Evolutionary conservation across 2,329 filamentous ascomycete species (phyloP).

Genomic region (Colletotrichum sidae): DNA sequence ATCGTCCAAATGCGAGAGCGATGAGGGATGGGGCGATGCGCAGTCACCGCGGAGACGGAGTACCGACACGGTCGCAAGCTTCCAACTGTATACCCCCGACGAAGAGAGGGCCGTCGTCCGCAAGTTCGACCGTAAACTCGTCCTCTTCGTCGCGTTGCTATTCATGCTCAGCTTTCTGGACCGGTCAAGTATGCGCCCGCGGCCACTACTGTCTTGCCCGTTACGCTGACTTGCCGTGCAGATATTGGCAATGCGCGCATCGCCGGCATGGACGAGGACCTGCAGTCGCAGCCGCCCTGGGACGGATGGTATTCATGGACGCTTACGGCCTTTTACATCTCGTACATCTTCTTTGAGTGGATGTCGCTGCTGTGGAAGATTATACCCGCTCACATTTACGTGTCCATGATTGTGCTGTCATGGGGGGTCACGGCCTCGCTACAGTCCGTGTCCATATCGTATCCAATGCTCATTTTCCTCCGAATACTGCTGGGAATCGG

Average conservation of each 20-base stretch:
- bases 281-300: constrained; percentile 61
- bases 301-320: constrained; percentile 69
- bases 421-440: constrained; percentile 86
- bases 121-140: constrained; percentile 82
- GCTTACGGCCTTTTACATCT: constrained; percentile 70
- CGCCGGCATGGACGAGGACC: constrained; percentile 72
- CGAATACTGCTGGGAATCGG: constrained; percentile 70
- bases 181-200: constrained; percentile 74
- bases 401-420: constrained; percentile 72
- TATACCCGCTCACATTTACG: constrained; percentile 70
- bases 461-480: constrained; percentile 66
- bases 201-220: no score
- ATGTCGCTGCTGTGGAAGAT: constrained; percentile 72
- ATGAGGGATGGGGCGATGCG: constrained; percentile 46
- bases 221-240: neutral
- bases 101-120: constrained; percentile 79
- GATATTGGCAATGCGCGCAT: constrained; percentile 74
- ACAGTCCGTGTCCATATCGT: constrained; percentile 75
- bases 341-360: constrained; percentile 75
- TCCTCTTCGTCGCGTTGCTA: constrained; percentile 83
- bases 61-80: constrained; percentile 49
- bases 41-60: constrained; percentile 40
- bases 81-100: constrained; percentile 65
- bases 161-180: constrained; percentile 91
- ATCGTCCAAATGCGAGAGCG: constrained; percentile 39